Base-by-base conservation (phyloP, 208 protist genomes). In the Phytomonas sp. region DNA sequence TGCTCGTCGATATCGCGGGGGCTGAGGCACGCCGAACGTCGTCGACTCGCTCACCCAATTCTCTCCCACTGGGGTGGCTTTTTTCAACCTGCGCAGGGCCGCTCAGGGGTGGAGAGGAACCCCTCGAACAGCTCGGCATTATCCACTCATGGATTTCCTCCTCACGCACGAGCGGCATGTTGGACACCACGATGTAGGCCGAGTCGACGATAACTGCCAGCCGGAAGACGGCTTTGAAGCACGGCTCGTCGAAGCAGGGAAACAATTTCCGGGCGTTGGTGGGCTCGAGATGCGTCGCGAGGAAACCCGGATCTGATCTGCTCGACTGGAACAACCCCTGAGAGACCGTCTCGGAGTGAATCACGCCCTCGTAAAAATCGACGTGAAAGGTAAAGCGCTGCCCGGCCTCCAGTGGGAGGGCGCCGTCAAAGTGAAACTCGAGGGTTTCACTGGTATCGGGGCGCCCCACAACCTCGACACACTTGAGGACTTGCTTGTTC, bases 191-290 rank as follows among this genome's bases (percentile, higher is more conserved):
- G 11, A 74, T 79, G 40, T 79, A 76, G 11, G 23, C 43, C 1
- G 59, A 34, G 11, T 71, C 71, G 23, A 76, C 76, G 32, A 82
- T 68, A 0, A 94, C 77, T n/a, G 81, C 81, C 4, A 94, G 66
- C 69, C 82, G 75, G 53, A 90, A 91, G 0, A 76, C 73, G 30
- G 83, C 59, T 40, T 78, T 73, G 53, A 88, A 83, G 17, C 62
- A 77, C 1, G 85, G 88, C 69, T 91, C 83, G 66, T 94, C 88
- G 63, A 85, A 91, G 73, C 88, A 94, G 1, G 88, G 88, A 60
- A 78, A 84, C 23, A 91, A 51, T 0, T 73, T 70, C 13, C 88
- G 77, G 6, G 88, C 83, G 36, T 80, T 69, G 32, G 82, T 80
- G 26, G 88, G 88, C 71, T 91, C 85, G 8, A 91, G 75, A 53